Base-by-base conservation (phyloP, 2,329 filamentous ascomycete genomes). In the Diplodia sapinea region DNA sequence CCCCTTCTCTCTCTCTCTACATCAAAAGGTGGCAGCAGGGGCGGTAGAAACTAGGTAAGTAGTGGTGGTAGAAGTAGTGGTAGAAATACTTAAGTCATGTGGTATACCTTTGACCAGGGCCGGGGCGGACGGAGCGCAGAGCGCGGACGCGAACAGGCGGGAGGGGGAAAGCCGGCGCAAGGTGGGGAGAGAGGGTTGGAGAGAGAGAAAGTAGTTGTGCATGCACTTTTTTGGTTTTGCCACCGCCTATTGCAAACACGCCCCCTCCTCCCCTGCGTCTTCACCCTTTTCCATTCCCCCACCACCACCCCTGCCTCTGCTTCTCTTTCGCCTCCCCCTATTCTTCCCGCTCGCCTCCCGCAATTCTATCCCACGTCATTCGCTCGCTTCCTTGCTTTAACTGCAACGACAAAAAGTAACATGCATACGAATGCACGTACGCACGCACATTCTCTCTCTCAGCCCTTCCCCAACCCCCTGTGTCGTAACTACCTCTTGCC, bases 161-260 rank as follows among this genome's bases (percentile, higher is more conserved):
- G 11, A 36, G 5, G 11, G 8, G 11, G 33, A 36, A 36, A 11
- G 33, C 33, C 23, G 33, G 33, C 11, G 33, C 33, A 36, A 36
- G 33, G 33, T 9, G 11, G 33, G 11, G 11, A 36, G 33, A 36
- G 33, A 3, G 33, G 13, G 8, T 13, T 9, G 1, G 33, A 9
- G 11, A 47, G n/a, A 12, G 43, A 47, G 43, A 47, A 47, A 47
- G 43, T 47, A 47, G n/a, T 47, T 47, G 43, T 47, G 43, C 43
- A 47, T 47, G 43, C 43, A 47, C 43, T 47, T 47, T 47, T 47
- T 47, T 47, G 43, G 17, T 47, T 50, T 52, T 52, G 50, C 57
- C 57, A 33, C 57, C 57, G 15, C 15, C 29, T 47, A 47, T 47
- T 47, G 17, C 43, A 26, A 33, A n/a, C 7, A 11, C 55, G 5